Evolutionary conservation across 116 monocot species (phyloP).

Genomic region (Posidonia oceanica): DNA sequence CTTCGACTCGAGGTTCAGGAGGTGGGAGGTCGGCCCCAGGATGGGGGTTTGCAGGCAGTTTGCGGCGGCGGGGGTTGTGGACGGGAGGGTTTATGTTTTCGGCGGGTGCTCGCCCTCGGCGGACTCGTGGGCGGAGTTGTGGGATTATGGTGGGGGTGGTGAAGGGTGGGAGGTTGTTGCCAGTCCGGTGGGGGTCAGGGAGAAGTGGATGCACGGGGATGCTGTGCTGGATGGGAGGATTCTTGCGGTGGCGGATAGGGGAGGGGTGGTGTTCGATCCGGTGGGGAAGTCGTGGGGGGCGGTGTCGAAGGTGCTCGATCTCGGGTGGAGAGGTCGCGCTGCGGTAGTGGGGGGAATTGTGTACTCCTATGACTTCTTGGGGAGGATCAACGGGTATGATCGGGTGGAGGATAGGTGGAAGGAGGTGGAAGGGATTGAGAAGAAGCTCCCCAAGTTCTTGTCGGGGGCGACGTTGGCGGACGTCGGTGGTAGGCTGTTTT

Average conservation of each 20-base stretch:
- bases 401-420: conserved; percentile 32
- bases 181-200: conserved; percentile 30
- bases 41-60: conserved; percentile 51
- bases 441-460: conserved; percentile 47
- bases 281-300: conserved; percentile 26
- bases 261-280: conserved; percentile 56
- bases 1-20: conserved; percentile 24
- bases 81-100: conserved; percentile 33
- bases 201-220: conserved; percentile 85
- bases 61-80: conserved; percentile 38
- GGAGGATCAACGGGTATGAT: conserved; percentile 75
- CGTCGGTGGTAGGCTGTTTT: conserved; percentile 39
- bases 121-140: conserved; percentile 49
- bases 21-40: conserved; percentile 47
- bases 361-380: conserved; percentile 66
- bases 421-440: conserved; percentile 47
- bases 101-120: conserved; percentile 57
- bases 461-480: conserved; percentile 49
- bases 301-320: conserved; percentile 37
- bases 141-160: conserved; percentile 13
- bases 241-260: conserved; percentile 63
- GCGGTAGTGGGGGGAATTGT: conserved; percentile 50
- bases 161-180: conserved; percentile 20
- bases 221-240: conserved; percentile 52
- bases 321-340: conserved; percentile 77